phyloP scores from a whole-genome alignment of 2,329 filamentous ascomycete genomes.

The Diplodia corticola region DNA sequence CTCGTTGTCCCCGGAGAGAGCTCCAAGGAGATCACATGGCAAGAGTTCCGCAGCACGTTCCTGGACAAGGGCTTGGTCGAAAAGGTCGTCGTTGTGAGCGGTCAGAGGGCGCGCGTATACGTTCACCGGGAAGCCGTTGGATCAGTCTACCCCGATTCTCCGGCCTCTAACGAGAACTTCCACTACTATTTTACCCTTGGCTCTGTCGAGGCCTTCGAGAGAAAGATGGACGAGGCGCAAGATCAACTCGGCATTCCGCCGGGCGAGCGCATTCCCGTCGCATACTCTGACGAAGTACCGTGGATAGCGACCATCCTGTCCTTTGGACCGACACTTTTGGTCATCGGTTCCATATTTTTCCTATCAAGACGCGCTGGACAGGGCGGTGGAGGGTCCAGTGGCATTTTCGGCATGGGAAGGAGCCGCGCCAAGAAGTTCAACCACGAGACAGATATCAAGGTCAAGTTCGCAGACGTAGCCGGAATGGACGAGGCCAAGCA shows the following conservation, averaged over 20 bases:
- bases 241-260: constrained; percentile 80
- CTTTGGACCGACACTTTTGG: constrained; percentile 83
- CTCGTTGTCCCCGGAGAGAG: constrained; percentile 67
- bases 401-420: constrained; percentile 94
- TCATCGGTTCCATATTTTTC: constrained; percentile 81
- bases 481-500: constrained; percentile 98
- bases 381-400: constrained; percentile 61
- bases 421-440: constrained; percentile 97
- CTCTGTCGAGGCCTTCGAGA: constrained; percentile 89
- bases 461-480: constrained; percentile 95
- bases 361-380: constrained; percentile 73
- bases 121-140: constrained; percentile 73
- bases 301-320: constrained; percentile 72
- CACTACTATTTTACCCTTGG: constrained; percentile 95
- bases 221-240: constrained; percentile 83
- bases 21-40: constrained; percentile 88
- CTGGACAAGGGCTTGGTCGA: constrained; percentile 94
- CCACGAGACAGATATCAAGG: constrained; percentile 92
- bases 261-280: constrained; percentile 88
- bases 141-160: constrained; percentile 73
- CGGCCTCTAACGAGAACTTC: constrained; percentile 67
- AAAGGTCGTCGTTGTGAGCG: constrained; percentile 80
- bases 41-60: constrained; percentile 92
- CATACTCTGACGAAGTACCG: constrained; percentile 75
- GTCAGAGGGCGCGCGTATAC: constrained; percentile 75